Evolutionary conservation across 2,329 filamentous ascomycete species (phyloP).

Genomic region (Parascedosporium putredinis): DNA sequence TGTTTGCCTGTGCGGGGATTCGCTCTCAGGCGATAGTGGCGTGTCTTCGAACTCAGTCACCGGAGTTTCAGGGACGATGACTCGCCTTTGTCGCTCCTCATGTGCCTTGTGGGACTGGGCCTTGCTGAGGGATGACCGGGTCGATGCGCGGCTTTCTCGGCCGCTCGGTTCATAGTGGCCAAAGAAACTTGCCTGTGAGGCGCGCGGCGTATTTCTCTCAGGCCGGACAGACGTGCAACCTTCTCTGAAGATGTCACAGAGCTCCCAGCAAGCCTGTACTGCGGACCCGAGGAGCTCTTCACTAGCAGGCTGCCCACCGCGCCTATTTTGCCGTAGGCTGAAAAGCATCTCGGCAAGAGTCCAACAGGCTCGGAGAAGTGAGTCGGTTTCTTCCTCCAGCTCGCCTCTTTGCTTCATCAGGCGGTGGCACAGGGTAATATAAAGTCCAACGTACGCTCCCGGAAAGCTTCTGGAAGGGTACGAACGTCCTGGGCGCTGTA

Average conservation of each 20-base stretch:
- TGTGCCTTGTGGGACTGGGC: conserved; percentile 43
- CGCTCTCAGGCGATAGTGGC: conserved; percentile 69
- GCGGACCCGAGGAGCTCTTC: conserved; percentile 80
- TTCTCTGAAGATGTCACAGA: conserved; percentile 86
- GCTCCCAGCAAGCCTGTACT: conserved; percentile 87
- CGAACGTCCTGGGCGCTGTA: conserved; percentile 81
- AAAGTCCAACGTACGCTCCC: conserved; percentile 89
- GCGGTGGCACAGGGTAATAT: conserved; percentile 84
- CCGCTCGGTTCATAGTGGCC: conserved; percentile 35
- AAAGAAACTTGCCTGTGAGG: conserved; percentile 67
- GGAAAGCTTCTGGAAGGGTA: conserved; percentile 73
- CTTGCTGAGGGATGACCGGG: conserved; percentile 41
- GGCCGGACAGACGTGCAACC: conserved; percentile 85
- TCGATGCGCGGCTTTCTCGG: conserved; percentile 38
- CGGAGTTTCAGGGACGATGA: conserved; percentile 66
- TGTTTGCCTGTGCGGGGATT: conserved; percentile 70
- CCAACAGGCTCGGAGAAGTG: conserved; percentile 80
- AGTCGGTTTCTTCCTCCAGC: conserved; percentile 70
- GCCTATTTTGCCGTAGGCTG: conserved; percentile 71
- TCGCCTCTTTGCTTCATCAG: conserved; percentile 90
- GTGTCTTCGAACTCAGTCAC: conserved; percentile 94
- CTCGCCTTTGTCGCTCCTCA: conserved; percentile 25
- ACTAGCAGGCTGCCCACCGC: conserved; percentile 62
- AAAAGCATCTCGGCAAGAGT: conserved; percentile 86
- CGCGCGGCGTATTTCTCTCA: conserved; percentile 74